A percentile compares a stretch with the other conserved stretches of the same genome.
Evolutionary conservation across 257 asterid species (phyloP).

Genomic region (Scutellaria barbata): DNA sequence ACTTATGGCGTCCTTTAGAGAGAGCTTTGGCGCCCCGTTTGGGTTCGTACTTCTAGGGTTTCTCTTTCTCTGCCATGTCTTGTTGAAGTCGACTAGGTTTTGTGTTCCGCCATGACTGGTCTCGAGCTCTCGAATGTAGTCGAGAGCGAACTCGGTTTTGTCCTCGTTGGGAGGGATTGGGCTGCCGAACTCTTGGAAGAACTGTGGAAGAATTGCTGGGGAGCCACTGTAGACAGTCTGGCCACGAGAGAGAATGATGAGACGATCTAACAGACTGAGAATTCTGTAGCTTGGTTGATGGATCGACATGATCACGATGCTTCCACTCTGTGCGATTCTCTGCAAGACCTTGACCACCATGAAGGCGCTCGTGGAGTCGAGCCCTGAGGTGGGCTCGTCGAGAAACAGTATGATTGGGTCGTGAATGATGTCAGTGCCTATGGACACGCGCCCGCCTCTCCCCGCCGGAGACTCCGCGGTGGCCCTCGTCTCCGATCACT

Average conservation of each 20-base stretch:
- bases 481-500: conserved; percentile 66
- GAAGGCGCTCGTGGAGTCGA: conserved; percentile 63
- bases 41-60: neutral
- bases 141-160: conserved; percentile 59
- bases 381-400: conserved; percentile 69
- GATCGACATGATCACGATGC: conserved; percentile 60
- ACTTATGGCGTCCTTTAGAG: conserved; percentile 57
- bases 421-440: conserved; percentile 65
- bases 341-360: conserved; percentile 64
- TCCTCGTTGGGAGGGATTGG: conserved; percentile 57
- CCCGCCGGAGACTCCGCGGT: conserved; percentile 62
- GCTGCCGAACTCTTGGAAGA: conserved; percentile 49
- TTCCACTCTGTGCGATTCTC: conserved; percentile 61
- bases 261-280: conserved; percentile 47
- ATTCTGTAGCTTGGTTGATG: conserved; percentile 69
- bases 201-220: conserved; percentile 41
- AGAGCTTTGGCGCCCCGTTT: conserved; percentile 8
- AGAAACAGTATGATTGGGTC: conserved; percentile 64
- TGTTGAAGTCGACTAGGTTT: conserved; percentile 46
- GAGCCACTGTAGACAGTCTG: conserved; percentile 56
- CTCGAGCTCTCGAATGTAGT: conserved; percentile 57
- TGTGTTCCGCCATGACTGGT: conserved; percentile 38
- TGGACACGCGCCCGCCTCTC: conserved; percentile 61
- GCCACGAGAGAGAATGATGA: conserved; percentile 59
- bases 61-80: conserved; percentile 43